Conservation (phyloP, 2,329 filamentous ascomycete genomes). For the Onygenales sp. region DNA sequence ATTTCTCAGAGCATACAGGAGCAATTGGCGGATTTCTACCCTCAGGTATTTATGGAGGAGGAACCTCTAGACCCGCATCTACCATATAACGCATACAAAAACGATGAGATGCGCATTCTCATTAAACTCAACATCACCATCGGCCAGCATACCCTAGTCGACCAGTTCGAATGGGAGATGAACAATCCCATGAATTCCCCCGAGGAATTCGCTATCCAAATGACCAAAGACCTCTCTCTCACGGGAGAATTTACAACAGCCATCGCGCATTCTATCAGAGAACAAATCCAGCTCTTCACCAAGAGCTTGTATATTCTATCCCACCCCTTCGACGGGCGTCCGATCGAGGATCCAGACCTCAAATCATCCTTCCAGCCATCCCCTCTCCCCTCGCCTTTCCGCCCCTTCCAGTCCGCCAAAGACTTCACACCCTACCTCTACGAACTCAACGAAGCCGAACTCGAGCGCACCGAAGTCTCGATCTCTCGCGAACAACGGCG, state of each 20-base stretch:
- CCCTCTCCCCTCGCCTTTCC: constrained; percentile 72
- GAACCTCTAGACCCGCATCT: constrained; percentile 82
- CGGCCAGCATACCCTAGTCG: constrained; percentile 82
- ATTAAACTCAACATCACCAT: constrained; percentile 98
- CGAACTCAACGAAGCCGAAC: constrained; percentile 80
- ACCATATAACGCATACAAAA: constrained; percentile 90
- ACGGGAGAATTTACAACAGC: constrained; percentile 95
- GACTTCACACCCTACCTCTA: constrained; percentile 91
- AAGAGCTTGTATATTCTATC: constrained; percentile 87
- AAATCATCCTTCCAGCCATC: constrained; percentile 76
- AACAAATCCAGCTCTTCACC: constrained; percentile 90
- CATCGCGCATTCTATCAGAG: constrained; percentile 94
- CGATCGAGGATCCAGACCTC: constrained; percentile 85
- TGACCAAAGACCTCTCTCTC: constrained; percentile 82
- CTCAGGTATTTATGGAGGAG: constrained; percentile 81
- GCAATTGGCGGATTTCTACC: constrained; percentile 87
- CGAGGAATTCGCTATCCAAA: constrained; percentile 83
- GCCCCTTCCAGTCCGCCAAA: constrained; percentile 84
- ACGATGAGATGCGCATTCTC: constrained; percentile 95
- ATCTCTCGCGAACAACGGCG: constrained; percentile 88
- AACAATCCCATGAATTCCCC: constrained; percentile 91
- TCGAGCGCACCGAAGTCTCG: constrained; percentile 84
- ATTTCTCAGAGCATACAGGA: constrained; percentile 66
- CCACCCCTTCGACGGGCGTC: constrained; percentile 89
- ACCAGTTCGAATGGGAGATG: constrained; percentile 99